Conservation (phyloP, 176 grass and related monocot genomes). For the Bothriochloa decipiens region DNA sequence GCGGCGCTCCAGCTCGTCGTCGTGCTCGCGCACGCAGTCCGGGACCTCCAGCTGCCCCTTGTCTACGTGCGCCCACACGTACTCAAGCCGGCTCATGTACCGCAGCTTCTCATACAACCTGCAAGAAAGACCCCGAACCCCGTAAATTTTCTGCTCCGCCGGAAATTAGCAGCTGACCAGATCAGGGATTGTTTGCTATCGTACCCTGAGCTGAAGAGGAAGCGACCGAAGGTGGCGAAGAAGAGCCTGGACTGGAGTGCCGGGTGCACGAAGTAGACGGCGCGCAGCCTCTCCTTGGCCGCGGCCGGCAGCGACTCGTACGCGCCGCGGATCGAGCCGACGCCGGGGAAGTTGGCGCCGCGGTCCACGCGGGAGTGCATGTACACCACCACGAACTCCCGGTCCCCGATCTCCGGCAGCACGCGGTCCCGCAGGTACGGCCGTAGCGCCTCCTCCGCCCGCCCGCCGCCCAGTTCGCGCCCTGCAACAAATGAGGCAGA, state of each 20-base stretch:
- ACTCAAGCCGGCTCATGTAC: slow-evolving; percentile 81
- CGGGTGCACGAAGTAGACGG: slow-evolving; percentile 91
- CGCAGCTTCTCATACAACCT: slow-evolving; percentile 78
- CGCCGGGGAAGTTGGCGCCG: slow-evolving; percentile 69
- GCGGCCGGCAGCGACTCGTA: slow-evolving; percentile 59
- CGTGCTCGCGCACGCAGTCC: slow-evolving; percentile 63
- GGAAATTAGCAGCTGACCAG: background rate
- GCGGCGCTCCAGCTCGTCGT: slow-evolving; percentile 84
- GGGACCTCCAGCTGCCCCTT: slow-evolving; percentile 68
- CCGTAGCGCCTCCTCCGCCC: slow-evolving; percentile 57
- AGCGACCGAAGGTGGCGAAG: slow-evolving; percentile 76
- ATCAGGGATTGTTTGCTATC: background rate
- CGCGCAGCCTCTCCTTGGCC: slow-evolving; percentile 52
- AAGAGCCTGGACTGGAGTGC: slow-evolving; percentile 86
- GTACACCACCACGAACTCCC: slow-evolving; percentile 75
- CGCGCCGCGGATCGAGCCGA: slow-evolving; percentile 60
- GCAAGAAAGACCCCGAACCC: background rate
- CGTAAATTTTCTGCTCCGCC: background rate
- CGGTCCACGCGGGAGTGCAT: slow-evolving; percentile 73
- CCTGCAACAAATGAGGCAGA: slow-evolving; percentile 32
- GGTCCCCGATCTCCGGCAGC: slow-evolving; percentile 54
- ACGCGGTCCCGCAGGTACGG: slow-evolving; percentile 46
- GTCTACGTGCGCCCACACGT: slow-evolving; percentile 71
- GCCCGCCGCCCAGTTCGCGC: slow-evolving; percentile 58
- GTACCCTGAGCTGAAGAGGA: slow-evolving; percentile 84